Conservation (phyloP, 495 filamentous ascomycete genomes). For the Aspergillus coremiiformis region DNA sequence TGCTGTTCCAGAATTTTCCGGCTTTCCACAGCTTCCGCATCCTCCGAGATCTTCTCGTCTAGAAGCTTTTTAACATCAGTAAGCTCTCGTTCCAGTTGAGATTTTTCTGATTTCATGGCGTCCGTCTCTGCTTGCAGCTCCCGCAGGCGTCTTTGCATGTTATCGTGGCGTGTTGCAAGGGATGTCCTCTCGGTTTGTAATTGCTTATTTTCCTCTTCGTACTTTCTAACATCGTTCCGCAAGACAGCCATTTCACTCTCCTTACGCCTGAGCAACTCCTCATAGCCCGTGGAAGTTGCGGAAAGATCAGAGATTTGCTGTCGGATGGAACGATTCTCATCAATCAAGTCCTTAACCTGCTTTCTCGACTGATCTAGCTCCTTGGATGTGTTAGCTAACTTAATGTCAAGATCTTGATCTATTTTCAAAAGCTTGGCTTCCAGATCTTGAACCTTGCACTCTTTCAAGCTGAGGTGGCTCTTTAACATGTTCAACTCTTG, state of each 20-base stretch:
- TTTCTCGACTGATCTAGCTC: conserved; percentile 65
- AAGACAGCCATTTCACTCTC: conserved; percentile 87
- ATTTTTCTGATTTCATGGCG: conserved; percentile 74
- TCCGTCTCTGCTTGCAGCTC: conserved; percentile 84
- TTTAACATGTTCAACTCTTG: conserved; percentile 87
- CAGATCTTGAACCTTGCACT: conserved; percentile 81
- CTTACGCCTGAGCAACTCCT: conserved; percentile 85
- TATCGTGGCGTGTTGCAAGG: conserved; percentile 69
- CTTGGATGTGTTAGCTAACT: conserved; percentile 72
- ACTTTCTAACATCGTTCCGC: conserved; percentile 71
- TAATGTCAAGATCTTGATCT: conserved; percentile 86
- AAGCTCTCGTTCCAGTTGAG: conserved; percentile 78
- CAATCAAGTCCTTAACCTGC: conserved; percentile 65
- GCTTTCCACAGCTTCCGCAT: conserved; percentile 77
- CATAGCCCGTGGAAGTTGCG: conserved; percentile 85
- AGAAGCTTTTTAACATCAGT: conserved; percentile 80
- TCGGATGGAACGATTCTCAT: conserved; percentile 77
- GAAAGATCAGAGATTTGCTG: conserved; percentile 83
- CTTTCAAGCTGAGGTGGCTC: conserved; percentile 83
- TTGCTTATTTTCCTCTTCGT: conserved; percentile 64
- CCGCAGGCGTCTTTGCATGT: conserved; percentile 65
- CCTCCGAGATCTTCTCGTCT: conserved; percentile 81
- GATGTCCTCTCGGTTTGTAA: conserved; percentile 68
- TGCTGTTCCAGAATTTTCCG: conserved; percentile 82
- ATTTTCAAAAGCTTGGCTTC: conserved; percentile 76